Evolutionary conservation across 768 basidiomycete genomes (phyloP), one percentile per base, ranked within the genome.

Genomic region (Xerocomellus dryophilus): DNA sequence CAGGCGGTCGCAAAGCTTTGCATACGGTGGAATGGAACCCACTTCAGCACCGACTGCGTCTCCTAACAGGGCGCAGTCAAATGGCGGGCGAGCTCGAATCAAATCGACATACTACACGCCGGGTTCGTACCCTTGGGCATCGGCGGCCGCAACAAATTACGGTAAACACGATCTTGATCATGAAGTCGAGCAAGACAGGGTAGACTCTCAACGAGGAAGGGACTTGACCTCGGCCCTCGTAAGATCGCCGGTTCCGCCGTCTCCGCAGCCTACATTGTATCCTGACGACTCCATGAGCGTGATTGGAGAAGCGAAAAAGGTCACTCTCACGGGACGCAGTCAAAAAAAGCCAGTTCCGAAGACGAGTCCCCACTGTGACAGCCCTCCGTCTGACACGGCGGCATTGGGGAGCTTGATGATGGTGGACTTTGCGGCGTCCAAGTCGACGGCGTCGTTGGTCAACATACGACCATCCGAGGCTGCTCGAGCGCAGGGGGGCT

Each of bases 221-320:
- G 75, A 75, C 18, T 61, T 77, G 29, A 66, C 75, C 6, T 66
- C 67, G 46, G 78, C 73, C 0, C 66, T 74, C n/a, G 74, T 76
- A 15, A 43, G 44, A 9, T 71, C 71, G 18, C 58, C 73, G 3
- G 61, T 66, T 20, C 70, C 76, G 43, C 76, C 80, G 15, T 83
- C 80, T 7, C 85, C 85, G 10, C 82, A 81, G 58, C 81, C 81
- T 12, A 85, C 84, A 8, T 61, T 88, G 51, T 86, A 82, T 63
- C 86, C 86, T 5, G 87, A 89, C 53, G 87, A 88, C 67, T 88
- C 85, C 8, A 72, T 86, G 69, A 86, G 84, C 54, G 74, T 85
- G 38, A 75, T 79, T 5, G 80, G 78, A 15, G 72, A 74, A 46
- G 72, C 60, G 38, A 66, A 62, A 56, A 67, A 62, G 17, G 44